Evolutionary conservation across 148 eudicot species (phyloP), one percentile per base, ranked within the genome.

Genomic region (Rhododendron henanense): DNA sequence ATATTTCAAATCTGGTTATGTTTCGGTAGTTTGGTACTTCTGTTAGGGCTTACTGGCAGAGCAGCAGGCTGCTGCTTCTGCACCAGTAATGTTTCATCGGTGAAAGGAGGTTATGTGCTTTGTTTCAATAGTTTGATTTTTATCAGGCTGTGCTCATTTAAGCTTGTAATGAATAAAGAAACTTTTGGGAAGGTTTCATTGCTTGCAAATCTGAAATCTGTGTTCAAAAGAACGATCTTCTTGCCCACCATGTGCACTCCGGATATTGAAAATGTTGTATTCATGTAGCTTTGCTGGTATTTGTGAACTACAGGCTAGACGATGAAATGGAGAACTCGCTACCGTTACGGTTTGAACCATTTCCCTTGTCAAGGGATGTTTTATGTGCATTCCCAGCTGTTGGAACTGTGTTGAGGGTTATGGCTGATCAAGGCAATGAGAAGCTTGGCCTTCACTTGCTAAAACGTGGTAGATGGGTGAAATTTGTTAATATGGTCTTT

Each of bases 331-430:
- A 87, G 63, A 87, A 87, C 77, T 94, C 97, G 53, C 91, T 94
- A 85, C 94, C 92, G 35, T 83, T 95, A 78, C 93, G 87, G 16
- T 81, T 94, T 85, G 98, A 95, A 87, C 82, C 88, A 67, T 87
- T 88, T 86, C 88, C 89, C 65, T 90, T 96, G 88, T 53, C 90
- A 84, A 92, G 94, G 92, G 95, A 93, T 79, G 82, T 87, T 44
- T 79, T 94, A 83, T 92, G 92, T 87, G 87, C 84, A 57, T 93
- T 96, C 80, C 98, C 96, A 23, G 57, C 92, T 57, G 88, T 91
- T 85, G 99, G 99, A 84, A 95, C 98, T 63, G 91, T 94, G 37
- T 88, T 96, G 85, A 92, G 97, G 86, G 90, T 95, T 74, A 81
- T 59, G 10, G 88, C 89, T 85, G 87, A 88, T 80, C 91, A 75